Conservation (phyloP, 176 grass and related monocot genomes). For the Musa schizocarpa region DNA sequence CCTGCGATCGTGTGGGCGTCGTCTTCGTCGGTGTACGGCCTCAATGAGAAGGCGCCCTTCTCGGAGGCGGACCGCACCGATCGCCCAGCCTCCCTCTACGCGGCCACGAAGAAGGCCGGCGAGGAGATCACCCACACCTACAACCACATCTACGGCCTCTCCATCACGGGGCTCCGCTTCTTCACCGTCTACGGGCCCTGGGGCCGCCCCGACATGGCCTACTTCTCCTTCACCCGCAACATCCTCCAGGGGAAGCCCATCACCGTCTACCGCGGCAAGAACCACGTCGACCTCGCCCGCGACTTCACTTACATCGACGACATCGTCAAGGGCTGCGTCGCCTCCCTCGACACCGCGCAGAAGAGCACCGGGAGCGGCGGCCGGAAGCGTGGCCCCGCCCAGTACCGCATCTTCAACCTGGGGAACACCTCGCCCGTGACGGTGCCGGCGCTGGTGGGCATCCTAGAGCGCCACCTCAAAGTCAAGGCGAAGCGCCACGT, state of each 20-base stretch:
- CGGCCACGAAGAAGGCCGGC: conserved; percentile 44
- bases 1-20: conserved; percentile 43
- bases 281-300: conserved; percentile 25
- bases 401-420: conserved; percentile 37
- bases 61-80: conserved; percentile 37
- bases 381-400: conserved; percentile 26
- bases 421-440: conserved; percentile 44
- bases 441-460: conserved; percentile 28
- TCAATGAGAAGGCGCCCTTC: conserved; percentile 33
- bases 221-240: conserved; percentile 43
- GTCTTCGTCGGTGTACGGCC: conserved; percentile 42
- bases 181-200: conserved; percentile 48
- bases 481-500: conserved; percentile 33
- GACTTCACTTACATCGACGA: conserved; percentile 54
- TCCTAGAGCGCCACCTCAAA: conserved; percentile 31
- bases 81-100: conserved; percentile 38
- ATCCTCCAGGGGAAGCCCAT: conserved; percentile 43
- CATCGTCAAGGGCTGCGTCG: conserved; percentile 43
- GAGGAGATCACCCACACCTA: conserved; percentile 44
- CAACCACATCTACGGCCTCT: conserved; percentile 46
- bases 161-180: conserved; percentile 41
- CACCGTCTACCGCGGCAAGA: conserved; percentile 27
- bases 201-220: conserved; percentile 48
- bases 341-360: conserved; percentile 28
- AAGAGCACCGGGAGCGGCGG: conserved; percentile 41